These are phyloP conservation scores for Trichosporon ovoides DNA, from an alignment of 1,284 basidiomycete species.

Conservation along the genomic window DNA sequence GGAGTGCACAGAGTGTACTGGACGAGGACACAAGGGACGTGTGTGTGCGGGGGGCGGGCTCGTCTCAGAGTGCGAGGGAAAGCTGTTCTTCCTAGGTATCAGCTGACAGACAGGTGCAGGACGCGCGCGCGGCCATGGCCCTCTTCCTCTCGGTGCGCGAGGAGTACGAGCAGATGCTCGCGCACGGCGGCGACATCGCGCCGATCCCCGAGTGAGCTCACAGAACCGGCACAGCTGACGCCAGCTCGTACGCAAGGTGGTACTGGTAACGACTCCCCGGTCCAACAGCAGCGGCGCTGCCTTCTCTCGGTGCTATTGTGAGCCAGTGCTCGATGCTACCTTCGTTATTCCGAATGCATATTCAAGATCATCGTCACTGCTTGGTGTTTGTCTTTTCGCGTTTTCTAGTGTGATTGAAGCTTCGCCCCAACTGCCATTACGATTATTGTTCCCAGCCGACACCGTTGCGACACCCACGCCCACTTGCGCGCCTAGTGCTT, in stretches of 20 bases:
- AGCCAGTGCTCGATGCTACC: too few species aligned
- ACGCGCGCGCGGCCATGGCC: constrained; percentile 37
- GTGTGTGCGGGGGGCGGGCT: too few species aligned
- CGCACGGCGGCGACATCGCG: constrained; percentile 27
- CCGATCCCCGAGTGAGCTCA: constrained; percentile 26
- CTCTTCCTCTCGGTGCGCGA: constrained; percentile 38
- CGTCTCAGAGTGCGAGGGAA: neutral
- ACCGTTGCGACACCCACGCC: too few species aligned
- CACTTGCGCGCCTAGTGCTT: neutral
- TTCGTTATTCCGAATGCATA: neutral
- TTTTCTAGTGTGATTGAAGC: too few species aligned
- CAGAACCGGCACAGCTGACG: neutral
- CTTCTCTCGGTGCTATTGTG: neutral
- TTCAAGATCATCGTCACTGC: too few species aligned
- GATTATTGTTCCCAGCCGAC: too few species aligned
- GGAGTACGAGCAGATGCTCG: constrained; percentile 32
- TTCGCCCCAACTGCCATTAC: too few species aligned
- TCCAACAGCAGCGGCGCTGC: too few species aligned
- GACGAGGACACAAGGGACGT: too few species aligned
- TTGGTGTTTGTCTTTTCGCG: too few species aligned
- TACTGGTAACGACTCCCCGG: constrained; percentile 26
- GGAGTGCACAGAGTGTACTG: neutral
- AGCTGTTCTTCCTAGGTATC: neutral
- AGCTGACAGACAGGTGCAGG: constrained; percentile 33
- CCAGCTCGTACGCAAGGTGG: constrained; percentile 30